Evolutionary conservation across 352 stramenopile species (phyloP).

Genomic region (Phytophthora ohioensis): DNA sequence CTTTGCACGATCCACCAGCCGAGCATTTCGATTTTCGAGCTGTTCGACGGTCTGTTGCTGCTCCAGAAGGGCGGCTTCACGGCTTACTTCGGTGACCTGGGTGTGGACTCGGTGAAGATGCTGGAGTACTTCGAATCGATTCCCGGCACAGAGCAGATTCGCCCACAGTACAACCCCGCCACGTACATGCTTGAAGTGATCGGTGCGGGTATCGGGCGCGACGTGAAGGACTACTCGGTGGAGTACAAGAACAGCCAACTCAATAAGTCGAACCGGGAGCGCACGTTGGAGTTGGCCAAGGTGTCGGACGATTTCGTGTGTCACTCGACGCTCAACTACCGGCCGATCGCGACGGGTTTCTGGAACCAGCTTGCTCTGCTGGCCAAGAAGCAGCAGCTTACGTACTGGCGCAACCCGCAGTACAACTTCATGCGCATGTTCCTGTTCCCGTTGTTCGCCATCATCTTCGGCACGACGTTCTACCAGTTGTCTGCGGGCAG

Average conservation of each 20-base stretch:
- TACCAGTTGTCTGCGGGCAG: conserved; percentile 48
- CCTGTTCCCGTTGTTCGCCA: conserved; percentile 58
- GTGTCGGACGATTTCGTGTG: conserved; percentile 37
- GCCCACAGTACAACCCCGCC: conserved; percentile 87
- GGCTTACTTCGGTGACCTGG: conserved; percentile 91
- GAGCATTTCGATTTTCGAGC: conserved; percentile 91
- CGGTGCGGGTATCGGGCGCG: conserved; percentile 67
- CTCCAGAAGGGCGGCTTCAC: conserved; percentile 71
- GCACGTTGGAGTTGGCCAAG: conserved; percentile 33
- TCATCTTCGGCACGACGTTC: conserved; percentile 79
- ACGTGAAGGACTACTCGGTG: conserved; percentile 66
- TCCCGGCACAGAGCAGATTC: conserved; percentile 70
- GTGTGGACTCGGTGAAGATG: conserved; percentile 74
- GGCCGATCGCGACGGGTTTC: conserved; percentile 55
- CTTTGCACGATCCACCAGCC: conserved; percentile 79
- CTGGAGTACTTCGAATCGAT: conserved; percentile 88
- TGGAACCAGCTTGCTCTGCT: conserved; percentile 43
- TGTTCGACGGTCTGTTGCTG: conserved; percentile 92
- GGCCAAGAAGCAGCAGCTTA: conserved; percentile 47
- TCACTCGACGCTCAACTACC: conserved; percentile 61
- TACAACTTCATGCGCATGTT: conserved; percentile 79
- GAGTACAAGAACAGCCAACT: conserved; percentile 58
- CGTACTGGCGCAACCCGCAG: conserved; percentile 66
- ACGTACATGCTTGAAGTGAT: conserved; percentile 93
- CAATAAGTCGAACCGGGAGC: conserved; percentile 41